Percentiles rank a stretch among this genome's conserved stretches.
These are phyloP conservation scores for Teunomyces cretensis DNA, from an alignment of 805 yeast species.

Conservation along the genomic window DNA sequence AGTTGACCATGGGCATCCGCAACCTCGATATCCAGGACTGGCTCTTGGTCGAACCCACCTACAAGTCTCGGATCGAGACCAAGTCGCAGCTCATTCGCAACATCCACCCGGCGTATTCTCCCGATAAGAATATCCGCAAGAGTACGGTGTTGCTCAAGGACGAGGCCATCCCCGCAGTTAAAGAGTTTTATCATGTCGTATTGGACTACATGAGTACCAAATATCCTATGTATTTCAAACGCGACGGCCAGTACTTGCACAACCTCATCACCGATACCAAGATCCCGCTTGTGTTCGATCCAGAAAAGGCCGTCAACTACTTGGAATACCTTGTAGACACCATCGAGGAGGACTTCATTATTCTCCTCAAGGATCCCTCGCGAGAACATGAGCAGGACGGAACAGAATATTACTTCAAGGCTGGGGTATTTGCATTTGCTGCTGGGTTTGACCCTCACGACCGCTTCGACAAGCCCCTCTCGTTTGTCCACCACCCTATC, in stretches of 20 bases:
- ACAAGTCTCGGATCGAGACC: conserved; percentile 22
- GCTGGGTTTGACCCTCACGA: conserved; percentile 43
- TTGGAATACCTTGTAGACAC: conserved; percentile 25
- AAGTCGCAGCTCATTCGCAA: conserved; percentile 31
- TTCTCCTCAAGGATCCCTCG: conserved; percentile 34
- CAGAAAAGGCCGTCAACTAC: conserved; percentile 14
- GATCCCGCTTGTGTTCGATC: conserved; percentile 16
- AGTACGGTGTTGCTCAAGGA: conserved; percentile 33
- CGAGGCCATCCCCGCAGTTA: conserved; percentile 34
- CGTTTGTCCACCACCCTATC: conserved; percentile 40
- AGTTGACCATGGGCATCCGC: conserved; percentile 60
- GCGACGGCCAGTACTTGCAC: conserved; percentile 15
- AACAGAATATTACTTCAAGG: conserved; percentile 42
- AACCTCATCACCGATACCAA: conserved; percentile 23
- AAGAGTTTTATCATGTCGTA: conserved; percentile 34
- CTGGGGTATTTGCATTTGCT: conserved; percentile 45
- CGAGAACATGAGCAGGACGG: conserved; percentile 28
- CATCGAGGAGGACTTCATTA: conserved; percentile 43
- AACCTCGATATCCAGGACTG: conserved; percentile 36
- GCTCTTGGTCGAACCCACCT: conserved; percentile 40
- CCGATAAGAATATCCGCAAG: conserved; percentile 21
- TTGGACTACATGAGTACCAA: conserved; percentile 33
- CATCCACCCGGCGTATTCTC: conserved; percentile 32
- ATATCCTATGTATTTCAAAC: conserved; percentile 38
- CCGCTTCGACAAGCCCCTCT: conserved; percentile 37